These are phyloP conservation scores for Rheum nobile DNA, from an alignment of 148 eudicot genomes.

Conservation along the genomic window DNA sequence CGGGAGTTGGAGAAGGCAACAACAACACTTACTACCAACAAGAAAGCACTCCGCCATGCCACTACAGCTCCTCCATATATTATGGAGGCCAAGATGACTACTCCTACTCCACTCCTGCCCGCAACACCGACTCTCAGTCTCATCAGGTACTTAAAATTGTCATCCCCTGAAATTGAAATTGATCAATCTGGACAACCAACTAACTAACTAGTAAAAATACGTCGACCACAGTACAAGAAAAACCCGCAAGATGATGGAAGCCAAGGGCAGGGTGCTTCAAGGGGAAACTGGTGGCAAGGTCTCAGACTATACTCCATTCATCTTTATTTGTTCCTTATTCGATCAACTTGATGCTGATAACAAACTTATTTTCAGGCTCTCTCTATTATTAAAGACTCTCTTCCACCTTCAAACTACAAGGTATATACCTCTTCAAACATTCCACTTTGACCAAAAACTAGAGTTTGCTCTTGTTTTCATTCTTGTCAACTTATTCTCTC, in stretches of 20 bases:
- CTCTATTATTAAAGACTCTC: constrained; percentile 1
- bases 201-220: background rate
- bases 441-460: background rate
- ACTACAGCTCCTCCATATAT: constrained; percentile 53
- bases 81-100: constrained; percentile 60
- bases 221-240: constrained; percentile 21
- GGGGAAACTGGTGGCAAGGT: constrained; percentile 79
- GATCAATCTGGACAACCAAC: too few species aligned
- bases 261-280: constrained; percentile 25
- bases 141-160: constrained; percentile 1
- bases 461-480: background rate
- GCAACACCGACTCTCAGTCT: background rate
- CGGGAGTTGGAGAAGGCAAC: background rate
- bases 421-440: background rate
- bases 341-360: background rate
- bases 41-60: constrained; percentile 36
- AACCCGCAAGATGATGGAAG: constrained; percentile 41
- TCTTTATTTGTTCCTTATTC: background rate
- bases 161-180: too few species aligned
- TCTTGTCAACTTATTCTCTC: constrained; percentile 6
- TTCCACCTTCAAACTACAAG: background rate
- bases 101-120: constrained; percentile 16
- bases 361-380: background rate
- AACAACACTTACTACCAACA: constrained; percentile 21
- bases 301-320: background rate